Base-by-base conservation (phyloP, 495 filamentous ascomycete species). In the Penicilliopsis zonata region DNA sequence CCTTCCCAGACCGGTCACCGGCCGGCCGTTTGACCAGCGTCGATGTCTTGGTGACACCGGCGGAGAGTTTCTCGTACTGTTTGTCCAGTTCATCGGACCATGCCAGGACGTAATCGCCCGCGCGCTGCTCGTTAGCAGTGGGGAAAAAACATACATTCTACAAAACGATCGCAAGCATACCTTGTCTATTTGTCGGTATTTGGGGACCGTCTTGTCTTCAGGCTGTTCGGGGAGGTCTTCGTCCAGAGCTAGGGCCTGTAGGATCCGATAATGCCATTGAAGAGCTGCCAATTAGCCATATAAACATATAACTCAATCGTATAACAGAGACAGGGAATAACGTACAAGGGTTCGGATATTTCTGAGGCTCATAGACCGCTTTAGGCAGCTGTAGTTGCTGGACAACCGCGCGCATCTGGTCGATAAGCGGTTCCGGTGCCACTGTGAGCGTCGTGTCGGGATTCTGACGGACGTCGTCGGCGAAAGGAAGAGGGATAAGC, bases 211-310 rank as follows among this genome's bases (percentile, higher is more conserved):
- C 32, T 80, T 78, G 47, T 99, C 92, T 19, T 88, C 77, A 1
- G 77, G 68, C 28, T 70, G 62, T 17, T 82, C 79, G 1, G 92
- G 92, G 13, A 87, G 52, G 30, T 95, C 90, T 48, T 99, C 92
- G 18, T 94, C 86, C 9, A 99, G 56, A 1, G 92, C 92, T 28
- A 94, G 69, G 4, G 83, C 84, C 53, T 99, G 92, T 3, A 99
- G 61, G 25, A 96, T 88, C 28, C 78, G 79, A 59, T 96, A 99
- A 55, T 94, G 87, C 92, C 92, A 99, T 64, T 99, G 92, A 32
- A 99, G 70, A 1, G 80, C 72, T 40, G 30, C 7, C 2, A n/a
- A n/a, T n/a, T n/a, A n/a, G 3, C 10, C 16, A 16, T 28, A 25
- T 47, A 21, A 51, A 38, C 33, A 31, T 31, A 2, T 13, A 12